Evolutionary conservation across 345 rosid genomes (phyloP), one percentile per base, ranked within the genome.

Genomic region (Dipteronia sinensis): DNA sequence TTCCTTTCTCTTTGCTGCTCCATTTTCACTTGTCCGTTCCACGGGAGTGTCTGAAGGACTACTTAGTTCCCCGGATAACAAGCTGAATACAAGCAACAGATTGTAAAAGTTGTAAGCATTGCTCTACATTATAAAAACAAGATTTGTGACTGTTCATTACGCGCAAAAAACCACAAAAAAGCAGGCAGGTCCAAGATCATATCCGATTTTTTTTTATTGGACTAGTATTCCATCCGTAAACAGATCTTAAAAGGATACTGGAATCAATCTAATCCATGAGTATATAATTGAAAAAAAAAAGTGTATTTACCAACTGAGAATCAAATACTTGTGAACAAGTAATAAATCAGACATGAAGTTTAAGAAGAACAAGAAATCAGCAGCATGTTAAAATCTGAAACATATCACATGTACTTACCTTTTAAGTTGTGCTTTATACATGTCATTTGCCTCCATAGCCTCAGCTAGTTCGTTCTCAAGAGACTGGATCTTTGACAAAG

Each of bases 401-500:
- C 8, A 6, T 6, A 27, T 3, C 34, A 53, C 13, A 38, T 58
- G 34, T 70, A 76, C 84, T 2, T 29, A 87, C 92, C 91, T 86
- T 72, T 83, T 86, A 74, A 88, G 87, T 85, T 89, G 91, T 47
- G 74, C 74, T 78, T 88, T 89, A 53, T 86, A 84, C 88, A 87
- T 82, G 76, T 79, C 82, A 74, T 86, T 88, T 79, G 95, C 88
- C 82, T 89, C 88, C 78, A 82, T 38, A 47, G 89, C 90, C 77
- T 89, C 90, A 0, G 88, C 89, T 55, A 91, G 78, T 77, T 88
- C 87, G 71, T 72, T 80, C 84, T 89, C 87, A 49, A 89, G 92
- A 58, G 27, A 73, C 66, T 78, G 85, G 61, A 88, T 81, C 83
- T 89, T 88, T 64, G 83, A 81, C 64, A 71, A 70, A 68, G 78